These are phyloP conservation scores for Wickerhamiella infanticola DNA, from an alignment of 1,139 yeast genomes.

Conservation along the genomic window DNA sequence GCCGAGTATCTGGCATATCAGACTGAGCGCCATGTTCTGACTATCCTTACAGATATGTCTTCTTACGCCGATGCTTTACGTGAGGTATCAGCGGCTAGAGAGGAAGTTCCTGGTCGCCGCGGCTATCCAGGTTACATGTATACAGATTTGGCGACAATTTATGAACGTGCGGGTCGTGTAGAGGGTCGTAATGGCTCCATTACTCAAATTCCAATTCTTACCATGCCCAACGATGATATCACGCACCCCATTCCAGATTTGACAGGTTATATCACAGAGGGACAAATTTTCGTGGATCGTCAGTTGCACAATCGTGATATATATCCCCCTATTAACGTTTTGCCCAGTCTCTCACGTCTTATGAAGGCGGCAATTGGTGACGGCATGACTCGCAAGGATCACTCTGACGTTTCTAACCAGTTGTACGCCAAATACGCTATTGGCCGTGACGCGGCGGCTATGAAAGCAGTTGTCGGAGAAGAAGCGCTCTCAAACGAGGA, in stretches of 20 bases:
- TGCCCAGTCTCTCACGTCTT: constrained; percentile 92
- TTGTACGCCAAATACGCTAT: constrained; percentile 97
- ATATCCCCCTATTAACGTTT: constrained; percentile 95
- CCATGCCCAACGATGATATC: constrained; percentile 99
- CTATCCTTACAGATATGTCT: constrained; percentile 96
- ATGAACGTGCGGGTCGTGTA: constrained; percentile 99
- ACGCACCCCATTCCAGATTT: constrained; percentile 99
- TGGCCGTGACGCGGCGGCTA: constrained; percentile 99
- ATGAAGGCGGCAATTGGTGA: constrained; percentile 99
- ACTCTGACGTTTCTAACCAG: constrained; percentile 98
- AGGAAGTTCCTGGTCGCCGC: constrained; percentile 99
- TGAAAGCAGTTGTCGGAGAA: constrained; percentile 99
- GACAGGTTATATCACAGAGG: constrained; percentile 98
- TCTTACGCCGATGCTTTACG: constrained; percentile 98
- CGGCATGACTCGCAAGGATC: constrained; percentile 99
- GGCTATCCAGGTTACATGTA: constrained; percentile 99
- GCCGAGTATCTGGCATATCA: constrained; percentile 98
- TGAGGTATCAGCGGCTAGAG: constrained; percentile 99
- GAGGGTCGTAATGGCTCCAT: constrained; percentile 99
- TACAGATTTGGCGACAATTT: constrained; percentile 95
- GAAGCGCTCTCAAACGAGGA: constrained; percentile 97
- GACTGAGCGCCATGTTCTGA: constrained; percentile 97
- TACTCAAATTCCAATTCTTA: constrained; percentile 94
- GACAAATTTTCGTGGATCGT: constrained; percentile 95
- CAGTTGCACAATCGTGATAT: constrained; percentile 91